phyloP scores from a whole-genome alignment of 2,329 filamentous ascomycete species.

The Incumbomyces lentus region DNA sequence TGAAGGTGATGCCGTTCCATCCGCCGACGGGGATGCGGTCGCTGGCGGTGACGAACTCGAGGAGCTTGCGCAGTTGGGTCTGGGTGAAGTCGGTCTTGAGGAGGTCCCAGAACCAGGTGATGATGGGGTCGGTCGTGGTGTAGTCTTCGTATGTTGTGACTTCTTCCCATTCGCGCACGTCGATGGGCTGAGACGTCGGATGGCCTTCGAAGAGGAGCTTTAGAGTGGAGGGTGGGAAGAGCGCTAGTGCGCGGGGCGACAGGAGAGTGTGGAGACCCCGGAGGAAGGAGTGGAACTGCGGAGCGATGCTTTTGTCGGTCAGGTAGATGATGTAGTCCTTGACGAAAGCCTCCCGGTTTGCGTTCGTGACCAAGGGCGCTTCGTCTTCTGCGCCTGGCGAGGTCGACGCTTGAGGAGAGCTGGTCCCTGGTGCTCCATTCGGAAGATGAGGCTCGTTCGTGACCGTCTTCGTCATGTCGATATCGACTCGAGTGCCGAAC shows the following conservation, averaged over 20 bases:
- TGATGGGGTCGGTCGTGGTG: slow-evolving; percentile 55
- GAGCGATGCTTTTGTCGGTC: slow-evolving; percentile 62
- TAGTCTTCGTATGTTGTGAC: slow-evolving; percentile 71
- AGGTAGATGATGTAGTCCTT: slow-evolving; percentile 78
- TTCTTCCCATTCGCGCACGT: slow-evolving; percentile 60
- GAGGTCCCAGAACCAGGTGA: slow-evolving; percentile 76
- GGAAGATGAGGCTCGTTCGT: slow-evolving; percentile 25
- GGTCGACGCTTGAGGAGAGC: background rate
- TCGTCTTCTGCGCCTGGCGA: slow-evolving; percentile 31
- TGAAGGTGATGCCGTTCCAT: slow-evolving; percentile 69
- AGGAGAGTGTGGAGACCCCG: slow-evolving; percentile 71
- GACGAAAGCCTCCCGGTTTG: slow-evolving; percentile 68
- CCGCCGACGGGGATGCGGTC: slow-evolving; percentile 85
- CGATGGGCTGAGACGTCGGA: slow-evolving; percentile 54
- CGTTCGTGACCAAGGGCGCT: slow-evolving; percentile 65
- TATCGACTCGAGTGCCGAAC: slow-evolving; percentile 43
- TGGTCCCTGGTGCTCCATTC: slow-evolving; percentile 9
- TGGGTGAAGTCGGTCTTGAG: slow-evolving; percentile 47
- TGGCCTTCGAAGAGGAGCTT: slow-evolving; percentile 74
- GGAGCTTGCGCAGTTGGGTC: slow-evolving; percentile 60
- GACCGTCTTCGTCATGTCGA: slow-evolving; percentile 42
- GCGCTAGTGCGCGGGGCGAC: slow-evolving; percentile 55
- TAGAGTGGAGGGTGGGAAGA: slow-evolving; percentile 56
- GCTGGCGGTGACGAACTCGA: slow-evolving; percentile 92
- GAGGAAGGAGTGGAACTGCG: slow-evolving; percentile 71